phyloP scores from a whole-genome alignment of 1,139 yeast genomes.

The Suhomyces yuchorum region DNA sequence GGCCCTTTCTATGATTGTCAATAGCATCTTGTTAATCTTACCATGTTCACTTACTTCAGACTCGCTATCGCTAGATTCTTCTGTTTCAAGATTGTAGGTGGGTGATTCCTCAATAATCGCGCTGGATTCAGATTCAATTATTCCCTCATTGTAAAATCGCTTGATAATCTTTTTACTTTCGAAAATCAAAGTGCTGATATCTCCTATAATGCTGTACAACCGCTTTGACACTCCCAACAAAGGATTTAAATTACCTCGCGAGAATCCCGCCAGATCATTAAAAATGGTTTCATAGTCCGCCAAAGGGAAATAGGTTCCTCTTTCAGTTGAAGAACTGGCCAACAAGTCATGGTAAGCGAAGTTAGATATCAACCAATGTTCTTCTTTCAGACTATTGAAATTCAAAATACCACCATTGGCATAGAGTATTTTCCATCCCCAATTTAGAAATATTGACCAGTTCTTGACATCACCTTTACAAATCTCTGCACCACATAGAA shows the following conservation, averaged over 20 bases:
- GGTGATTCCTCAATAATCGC: constrained; percentile 12
- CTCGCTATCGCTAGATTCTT: constrained; percentile 10
- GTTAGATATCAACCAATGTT: constrained; percentile 76
- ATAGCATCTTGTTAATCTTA: constrained; percentile 25
- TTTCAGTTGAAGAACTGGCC: constrained; percentile 58
- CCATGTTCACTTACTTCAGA: constrained; percentile 34
- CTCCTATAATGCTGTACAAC: constrained; percentile 65
- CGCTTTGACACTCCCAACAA: constrained; percentile 73
- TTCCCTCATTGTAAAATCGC: constrained; percentile 19
- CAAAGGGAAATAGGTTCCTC: constrained; percentile 60
- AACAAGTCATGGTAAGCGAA: constrained; percentile 81
- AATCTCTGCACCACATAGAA: constrained; percentile 71
- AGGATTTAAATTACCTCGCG: constrained; percentile 58
- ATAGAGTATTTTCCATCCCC: constrained; percentile 61
- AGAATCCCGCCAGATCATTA: constrained; percentile 33
- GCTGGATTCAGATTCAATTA: constrained; percentile 6
- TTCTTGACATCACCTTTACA: constrained; percentile 74
- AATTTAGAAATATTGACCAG: constrained; percentile 63
- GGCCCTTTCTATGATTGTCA: constrained; percentile 38
- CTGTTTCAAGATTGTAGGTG: not conserved
- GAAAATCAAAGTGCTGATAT: constrained; percentile 62
- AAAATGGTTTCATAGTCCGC: constrained; percentile 60
- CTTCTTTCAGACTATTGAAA: constrained; percentile 54
- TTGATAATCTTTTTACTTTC: constrained; percentile 42
- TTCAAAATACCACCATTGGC: constrained; percentile 62